Evolutionary conservation across 106 monocot species (phyloP).

Genomic region (Dioscorea zingiberensis): DNA sequence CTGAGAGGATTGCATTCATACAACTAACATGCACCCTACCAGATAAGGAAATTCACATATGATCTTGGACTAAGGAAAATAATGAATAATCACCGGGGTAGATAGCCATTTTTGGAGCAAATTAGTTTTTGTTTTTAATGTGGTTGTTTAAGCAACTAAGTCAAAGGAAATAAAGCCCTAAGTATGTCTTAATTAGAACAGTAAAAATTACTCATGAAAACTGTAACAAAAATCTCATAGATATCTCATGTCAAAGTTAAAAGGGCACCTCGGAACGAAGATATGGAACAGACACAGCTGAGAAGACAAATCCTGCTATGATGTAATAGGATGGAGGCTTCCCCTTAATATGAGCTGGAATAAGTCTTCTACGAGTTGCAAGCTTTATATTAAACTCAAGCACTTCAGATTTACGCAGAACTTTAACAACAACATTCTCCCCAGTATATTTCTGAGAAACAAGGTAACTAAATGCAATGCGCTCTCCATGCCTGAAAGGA

Average conservation of each 20-base stretch:
- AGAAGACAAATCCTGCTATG: conserved; percentile 94
- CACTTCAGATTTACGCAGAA: conserved; percentile 61
- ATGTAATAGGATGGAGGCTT: conserved; percentile 95
- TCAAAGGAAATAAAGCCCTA: too few species aligned
- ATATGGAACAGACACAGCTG: conserved; percentile 86
- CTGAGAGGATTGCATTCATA: too few species aligned
- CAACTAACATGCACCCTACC: too few species aligned
- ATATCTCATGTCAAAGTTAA: not conserved
- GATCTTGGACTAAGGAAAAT: too few species aligned
- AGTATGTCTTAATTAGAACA: too few species aligned
- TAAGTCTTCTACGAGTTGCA: conserved; percentile 61
- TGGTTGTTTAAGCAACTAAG: too few species aligned
- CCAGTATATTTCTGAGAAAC: conserved; percentile 99
- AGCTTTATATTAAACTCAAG: conserved; percentile 67
- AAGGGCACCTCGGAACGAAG: conserved; percentile 90
- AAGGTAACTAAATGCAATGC: conserved; percentile 96
- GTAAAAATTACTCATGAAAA: too few species aligned
- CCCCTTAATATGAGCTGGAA: conserved; percentile 87
- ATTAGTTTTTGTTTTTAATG: too few species aligned
- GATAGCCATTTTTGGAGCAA: too few species aligned
- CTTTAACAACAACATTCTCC: conserved; percentile 67
- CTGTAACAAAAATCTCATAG: too few species aligned
- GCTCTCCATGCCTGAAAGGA: conserved; percentile 99
- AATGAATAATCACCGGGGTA: too few species aligned
- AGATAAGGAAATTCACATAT: too few species aligned